phyloP scores from a whole-genome alignment of 2,329 filamentous ascomycete genomes.

The Tolypocladium inflatum region DNA sequence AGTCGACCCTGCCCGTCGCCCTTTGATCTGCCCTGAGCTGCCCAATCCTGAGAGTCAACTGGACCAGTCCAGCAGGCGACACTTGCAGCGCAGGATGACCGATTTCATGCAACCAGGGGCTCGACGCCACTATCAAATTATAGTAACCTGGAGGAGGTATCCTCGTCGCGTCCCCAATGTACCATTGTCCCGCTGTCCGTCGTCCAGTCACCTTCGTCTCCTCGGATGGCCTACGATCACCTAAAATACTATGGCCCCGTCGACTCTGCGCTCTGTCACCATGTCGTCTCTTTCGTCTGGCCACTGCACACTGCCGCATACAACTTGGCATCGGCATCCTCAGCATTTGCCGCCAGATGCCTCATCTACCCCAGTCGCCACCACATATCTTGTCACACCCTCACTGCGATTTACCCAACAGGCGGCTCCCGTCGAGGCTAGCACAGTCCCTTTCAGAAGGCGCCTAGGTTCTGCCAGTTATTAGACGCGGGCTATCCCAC shows the following conservation, averaged over 20 bases:
- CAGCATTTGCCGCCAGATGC: neutral
- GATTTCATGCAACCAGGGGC: neutral
- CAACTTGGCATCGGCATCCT: neutral
- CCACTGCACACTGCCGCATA: neutral
- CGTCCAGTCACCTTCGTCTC: neutral
- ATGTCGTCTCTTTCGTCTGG: neutral
- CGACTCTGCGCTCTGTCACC: neutral
- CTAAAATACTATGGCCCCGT: slow-evolving; percentile 3
- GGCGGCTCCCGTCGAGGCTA: neutral
- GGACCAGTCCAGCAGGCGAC: neutral
- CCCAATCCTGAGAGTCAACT: neutral
- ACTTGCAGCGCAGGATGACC: neutral
- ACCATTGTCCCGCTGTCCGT: neutral
- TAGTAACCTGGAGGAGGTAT: neutral
- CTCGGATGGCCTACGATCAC: neutral
- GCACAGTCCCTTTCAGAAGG: slow-evolving; percentile 1
- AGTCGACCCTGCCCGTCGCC: neutral
- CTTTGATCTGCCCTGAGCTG: neutral
- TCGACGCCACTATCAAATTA: slow-evolving; percentile 1
- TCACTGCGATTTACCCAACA: neutral
- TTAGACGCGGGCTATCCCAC: slow-evolving; percentile 4
- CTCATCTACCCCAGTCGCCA: neutral
- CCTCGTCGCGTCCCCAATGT: neutral
- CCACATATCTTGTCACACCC: neutral
- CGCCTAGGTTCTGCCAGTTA: slow-evolving; percentile 5